Percentiles rank a stretch among this genome's conserved stretches.
phyloP scores from a whole-genome alignment of 2,329 filamentous ascomycete species.

The Ophiostoma perfectum region DNA sequence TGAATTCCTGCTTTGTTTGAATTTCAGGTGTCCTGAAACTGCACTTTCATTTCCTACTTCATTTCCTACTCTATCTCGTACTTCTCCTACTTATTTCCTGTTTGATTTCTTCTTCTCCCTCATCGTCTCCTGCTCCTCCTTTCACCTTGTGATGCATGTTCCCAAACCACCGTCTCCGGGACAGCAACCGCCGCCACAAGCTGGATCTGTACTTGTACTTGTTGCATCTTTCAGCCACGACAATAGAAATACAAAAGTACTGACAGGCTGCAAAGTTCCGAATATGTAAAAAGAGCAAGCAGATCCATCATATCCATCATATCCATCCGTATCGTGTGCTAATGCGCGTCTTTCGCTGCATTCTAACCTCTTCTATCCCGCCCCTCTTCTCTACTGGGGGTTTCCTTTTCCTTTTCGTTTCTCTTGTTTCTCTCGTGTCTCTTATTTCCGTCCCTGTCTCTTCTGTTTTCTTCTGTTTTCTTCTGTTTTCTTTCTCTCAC shows the following conservation, averaged over 20 bases:
- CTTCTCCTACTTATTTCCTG: too few relatives aligned
- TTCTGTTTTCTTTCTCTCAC: too few relatives aligned
- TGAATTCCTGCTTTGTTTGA: slow-evolving; percentile 1
- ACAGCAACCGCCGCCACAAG: too few relatives aligned
- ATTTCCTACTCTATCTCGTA: background rate
- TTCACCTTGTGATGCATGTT: too few relatives aligned
- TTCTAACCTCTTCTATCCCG: background rate
- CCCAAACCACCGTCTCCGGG: too few relatives aligned
- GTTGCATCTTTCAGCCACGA: too few relatives aligned
- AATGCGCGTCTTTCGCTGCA: background rate
- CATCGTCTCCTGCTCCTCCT: too few relatives aligned
- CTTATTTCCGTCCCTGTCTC: too few relatives aligned
- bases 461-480: too few relatives aligned
- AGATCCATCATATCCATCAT: background rate
- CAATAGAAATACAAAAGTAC: background rate
- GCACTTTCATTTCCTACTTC: background rate
- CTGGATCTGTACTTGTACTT: too few relatives aligned
- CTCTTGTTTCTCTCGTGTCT: background rate
- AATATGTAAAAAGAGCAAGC: background rate
- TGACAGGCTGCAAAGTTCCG: background rate
- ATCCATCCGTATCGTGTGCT: background rate
- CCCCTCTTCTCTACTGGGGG: background rate
- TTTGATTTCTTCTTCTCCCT: too few relatives aligned
- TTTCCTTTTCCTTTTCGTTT: background rate
- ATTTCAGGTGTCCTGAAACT: background rate